Evolutionary conservation across 2,329 filamentous ascomycete genomes (phyloP), one percentile per base, ranked within the genome.

Genomic region (Sporothrix phasma): DNA sequence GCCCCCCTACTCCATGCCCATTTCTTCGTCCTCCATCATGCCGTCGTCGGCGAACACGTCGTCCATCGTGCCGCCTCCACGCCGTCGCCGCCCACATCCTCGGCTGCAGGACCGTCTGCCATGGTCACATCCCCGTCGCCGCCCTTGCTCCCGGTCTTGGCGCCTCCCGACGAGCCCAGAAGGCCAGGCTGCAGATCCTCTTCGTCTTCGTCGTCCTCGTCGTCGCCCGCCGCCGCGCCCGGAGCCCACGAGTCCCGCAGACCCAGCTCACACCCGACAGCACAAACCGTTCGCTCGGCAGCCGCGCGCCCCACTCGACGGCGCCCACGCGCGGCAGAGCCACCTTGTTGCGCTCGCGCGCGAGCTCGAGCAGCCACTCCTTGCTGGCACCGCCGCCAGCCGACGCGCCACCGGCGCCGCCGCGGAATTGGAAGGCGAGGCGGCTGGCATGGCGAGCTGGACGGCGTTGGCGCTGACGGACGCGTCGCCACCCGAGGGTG

Each of bases 321-420:
- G 82, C 80, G 13, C 82, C 77, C 17, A 88, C 82, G 66, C 81
- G 80, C 22, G 86, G 86, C 67, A 92, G 75, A 1, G 81, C 82
- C 31, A 88, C 78, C 69, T 83, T 84, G 75, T 92, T 92, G 67
- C 86, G 78, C 72, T 88, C 85, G 67, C 81, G 79, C 13, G 88
- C 89, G n/a, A 91, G 78, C 72, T 92, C 88, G 64, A 87, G 77
- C 77, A 92, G 80, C 74, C 88, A 92, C 68, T 93, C 89, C 72
- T 92, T 92, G 73, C 80, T 83, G 60, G 84, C 77, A 8, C 82
- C 83, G 39, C 81, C 75, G 6, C 75, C 76, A 2, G 72, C 74
- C 1, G 69, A 77, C 8, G 77, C 79, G 19, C 78, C 78, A 61
- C 77, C 64, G 70, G 77, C 77, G 71, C 81, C 79, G 67, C 82